A percentile compares a stretch with the other conserved stretches of the same genome.
phyloP scores from a whole-genome alignment of 208 protist species.

The Vickermania ingenoplastis region DNA sequence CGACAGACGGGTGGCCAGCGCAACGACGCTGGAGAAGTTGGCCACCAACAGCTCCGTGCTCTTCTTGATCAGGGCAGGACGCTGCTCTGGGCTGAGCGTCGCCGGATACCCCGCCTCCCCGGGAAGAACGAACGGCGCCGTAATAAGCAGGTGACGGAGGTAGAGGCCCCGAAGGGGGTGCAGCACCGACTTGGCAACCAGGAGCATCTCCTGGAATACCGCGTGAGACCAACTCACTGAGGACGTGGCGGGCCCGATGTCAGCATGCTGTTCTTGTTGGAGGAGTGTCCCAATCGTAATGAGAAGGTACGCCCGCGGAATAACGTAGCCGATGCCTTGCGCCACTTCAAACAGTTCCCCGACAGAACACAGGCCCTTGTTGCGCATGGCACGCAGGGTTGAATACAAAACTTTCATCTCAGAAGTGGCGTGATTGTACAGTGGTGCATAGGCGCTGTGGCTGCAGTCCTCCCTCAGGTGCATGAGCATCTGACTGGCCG shows the following conservation, averaged over 20 bases:
- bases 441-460: neutral
- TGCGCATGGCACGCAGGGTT: neutral
- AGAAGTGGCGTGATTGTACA: neutral
- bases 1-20: neutral
- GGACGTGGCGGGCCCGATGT: neutral
- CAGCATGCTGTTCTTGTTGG: neutral
- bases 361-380: slow-evolving; percentile 15
- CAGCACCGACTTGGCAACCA: slow-evolving; percentile 97
- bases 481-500: neutral
- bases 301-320: slow-evolving; percentile 97
- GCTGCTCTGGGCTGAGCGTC: too few relatives aligned
- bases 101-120: too few relatives aligned
- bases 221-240: neutral
- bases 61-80: too few relatives aligned
- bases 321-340: slow-evolving; percentile 96
- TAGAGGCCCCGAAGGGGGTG: slow-evolving; percentile 98
- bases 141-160: slow-evolving; percentile 88
- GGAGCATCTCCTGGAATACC: slow-evolving; percentile 88
- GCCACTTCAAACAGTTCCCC: slow-evolving; percentile 96
- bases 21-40: neutral
- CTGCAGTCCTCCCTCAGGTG: neutral
- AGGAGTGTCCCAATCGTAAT: slow-evolving; percentile 89
- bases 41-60: too few relatives aligned
- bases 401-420: neutral
- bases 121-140: neutral